A percentile compares a stretch with the other conserved stretches of the same genome.
Evolutionary conservation across 2,329 filamentous ascomycete genomes (phyloP).

Genomic region (Chaetomium sp.): DNA sequence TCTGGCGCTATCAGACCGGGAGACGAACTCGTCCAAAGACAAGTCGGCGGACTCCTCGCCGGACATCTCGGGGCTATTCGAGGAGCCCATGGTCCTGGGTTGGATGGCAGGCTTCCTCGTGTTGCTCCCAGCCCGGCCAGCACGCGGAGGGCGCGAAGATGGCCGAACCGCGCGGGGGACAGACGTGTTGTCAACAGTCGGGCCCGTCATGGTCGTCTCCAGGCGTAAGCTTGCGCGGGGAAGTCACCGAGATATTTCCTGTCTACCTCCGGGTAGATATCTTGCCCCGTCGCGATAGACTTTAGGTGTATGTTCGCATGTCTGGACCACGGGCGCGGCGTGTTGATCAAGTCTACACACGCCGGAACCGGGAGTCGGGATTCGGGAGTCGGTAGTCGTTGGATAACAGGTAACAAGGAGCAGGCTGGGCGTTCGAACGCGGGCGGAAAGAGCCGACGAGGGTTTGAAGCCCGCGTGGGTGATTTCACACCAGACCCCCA

Average conservation of each 20-base stretch:
- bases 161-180: constrained; percentile 29
- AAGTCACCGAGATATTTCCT: constrained; percentile 7
- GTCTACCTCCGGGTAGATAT: constrained; percentile 9
- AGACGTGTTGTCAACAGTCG: constrained; percentile 18
- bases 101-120: constrained; percentile 27
- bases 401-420: neutral
- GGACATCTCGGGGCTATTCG: constrained; percentile 46
- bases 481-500: constrained; percentile 12
- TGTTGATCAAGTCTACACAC: constrained; percentile 12
- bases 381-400: constrained; percentile 8
- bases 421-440: neutral
- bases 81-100: constrained; percentile 29
- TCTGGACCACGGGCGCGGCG: constrained; percentile 5
- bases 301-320: constrained; percentile 13
- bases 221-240: constrained; percentile 1
- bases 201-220: constrained; percentile 26
- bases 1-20: constrained; percentile 48
- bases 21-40: constrained; percentile 37
- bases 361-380: constrained; percentile 5
- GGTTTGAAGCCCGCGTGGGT: constrained; percentile 17
- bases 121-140: constrained; percentile 27
- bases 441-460: constrained; percentile 15
- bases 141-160: constrained; percentile 30
- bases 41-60: constrained; percentile 46
- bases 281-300: constrained; percentile 12